Percentiles rank a stretch among this genome's conserved stretches.
phyloP scores from a whole-genome alignment of 2,329 filamentous ascomycete species.

The Xylaria sp. region DNA sequence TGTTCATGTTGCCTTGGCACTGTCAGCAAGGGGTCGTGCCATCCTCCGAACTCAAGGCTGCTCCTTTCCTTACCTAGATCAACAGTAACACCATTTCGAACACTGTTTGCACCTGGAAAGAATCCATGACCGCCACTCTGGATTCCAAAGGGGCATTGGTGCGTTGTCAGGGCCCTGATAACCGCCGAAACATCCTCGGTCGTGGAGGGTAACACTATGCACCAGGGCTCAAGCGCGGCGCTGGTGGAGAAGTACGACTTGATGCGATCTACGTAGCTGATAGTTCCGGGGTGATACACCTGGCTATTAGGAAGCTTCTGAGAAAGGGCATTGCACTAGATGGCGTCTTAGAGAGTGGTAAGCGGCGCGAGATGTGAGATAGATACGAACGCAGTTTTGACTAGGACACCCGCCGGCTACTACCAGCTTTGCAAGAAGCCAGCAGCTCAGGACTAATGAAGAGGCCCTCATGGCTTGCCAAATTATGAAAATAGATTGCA shows the following conservation, averaged over 20 bases:
- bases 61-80: constrained; percentile 42
- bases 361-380: background rate
- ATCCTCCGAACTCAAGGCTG: background rate
- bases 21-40: background rate
- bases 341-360: background rate
- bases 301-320: background rate
- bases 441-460: background rate
- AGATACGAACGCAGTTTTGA: constrained; percentile 15
- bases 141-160: constrained; percentile 51
- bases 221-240: constrained; percentile 26
- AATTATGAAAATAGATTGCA: background rate
- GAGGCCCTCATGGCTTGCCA: constrained; percentile 1
- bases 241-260: constrained; percentile 28
- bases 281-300: constrained; percentile 13
- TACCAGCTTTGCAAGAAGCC: constrained; percentile 2
- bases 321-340: constrained; percentile 14
- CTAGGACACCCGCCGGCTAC: background rate
- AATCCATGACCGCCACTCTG: constrained; percentile 56
- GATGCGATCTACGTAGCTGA: constrained; percentile 24
- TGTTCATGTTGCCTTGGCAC: constrained; percentile 44
- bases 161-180: constrained; percentile 16
- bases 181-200: constrained; percentile 21
- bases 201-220: constrained; percentile 23
- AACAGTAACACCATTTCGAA: constrained; percentile 55
- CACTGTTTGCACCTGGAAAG: constrained; percentile 53